A percentile compares a stretch with the other conserved stretches of the same genome.
phyloP scores from a whole-genome alignment of 1,139 yeast species.

The Candida glucosophila region DNA sequence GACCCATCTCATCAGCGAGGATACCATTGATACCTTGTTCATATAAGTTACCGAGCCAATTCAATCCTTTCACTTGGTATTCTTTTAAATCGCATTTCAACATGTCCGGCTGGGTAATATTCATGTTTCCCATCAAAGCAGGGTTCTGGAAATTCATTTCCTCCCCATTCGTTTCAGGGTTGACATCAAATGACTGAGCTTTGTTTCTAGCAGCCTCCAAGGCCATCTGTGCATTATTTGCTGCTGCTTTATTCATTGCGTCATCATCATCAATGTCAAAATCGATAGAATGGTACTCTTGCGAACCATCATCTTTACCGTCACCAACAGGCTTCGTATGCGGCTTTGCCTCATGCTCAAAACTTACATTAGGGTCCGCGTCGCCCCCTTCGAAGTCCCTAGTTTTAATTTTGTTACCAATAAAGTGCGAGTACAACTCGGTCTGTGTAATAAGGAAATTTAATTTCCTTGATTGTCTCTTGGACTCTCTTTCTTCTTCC shows the following conservation, averaged over 20 bases:
- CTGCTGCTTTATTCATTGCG: constrained; percentile 70
- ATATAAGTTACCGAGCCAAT: constrained; percentile 93
- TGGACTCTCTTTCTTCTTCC: constrained; percentile 91
- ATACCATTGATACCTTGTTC: constrained; percentile 99
- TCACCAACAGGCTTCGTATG: constrained; percentile 35
- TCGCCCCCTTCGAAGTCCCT: constrained; percentile 80
- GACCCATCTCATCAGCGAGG: constrained; percentile 97
- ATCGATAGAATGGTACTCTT: constrained; percentile 60
- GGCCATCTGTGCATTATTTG: constrained; percentile 89
- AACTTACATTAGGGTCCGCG: constrained; percentile 14
- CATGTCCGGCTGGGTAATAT: constrained; percentile 79
- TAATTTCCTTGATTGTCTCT: constrained; percentile 88
- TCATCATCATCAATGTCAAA: constrained; percentile 89
- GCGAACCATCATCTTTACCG: constrained; percentile 19
- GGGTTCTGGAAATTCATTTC: constrained; percentile 98
- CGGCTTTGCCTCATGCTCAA: constrained; percentile 19
- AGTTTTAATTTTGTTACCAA: constrained; percentile 86
- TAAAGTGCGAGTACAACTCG: constrained; percentile 92
- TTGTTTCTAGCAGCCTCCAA: constrained; percentile 67
- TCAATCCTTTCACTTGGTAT: constrained; percentile 91
- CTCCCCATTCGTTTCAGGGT: constrained; percentile 45
- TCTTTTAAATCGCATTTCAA: constrained; percentile 89
- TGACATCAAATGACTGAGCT: constrained; percentile 59
- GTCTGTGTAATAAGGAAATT: constrained; percentile 96
- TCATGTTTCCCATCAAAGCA: constrained; percentile 80